These are phyloP conservation scores for Penicillium silybi DNA, from an alignment of 495 filamentous ascomycete genomes.

Conservation along the genomic window DNA sequence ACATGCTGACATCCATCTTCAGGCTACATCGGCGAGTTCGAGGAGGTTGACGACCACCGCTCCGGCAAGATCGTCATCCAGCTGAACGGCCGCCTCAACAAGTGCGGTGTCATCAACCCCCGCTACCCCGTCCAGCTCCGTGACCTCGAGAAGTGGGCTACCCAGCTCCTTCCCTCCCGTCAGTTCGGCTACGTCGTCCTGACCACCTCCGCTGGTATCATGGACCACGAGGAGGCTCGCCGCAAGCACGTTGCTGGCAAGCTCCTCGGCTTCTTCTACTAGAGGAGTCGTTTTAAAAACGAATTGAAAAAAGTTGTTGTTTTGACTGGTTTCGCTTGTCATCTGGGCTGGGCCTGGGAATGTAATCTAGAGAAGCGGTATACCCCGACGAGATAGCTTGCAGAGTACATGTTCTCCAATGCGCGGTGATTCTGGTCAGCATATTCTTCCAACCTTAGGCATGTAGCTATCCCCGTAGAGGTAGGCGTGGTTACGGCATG, in stretches of 20 bases:
- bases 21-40: constrained; percentile 99
- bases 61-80: constrained; percentile 98
- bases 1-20: constrained; percentile 63
- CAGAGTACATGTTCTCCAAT: constrained; percentile 30
- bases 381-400: constrained; percentile 24
- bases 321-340: constrained; percentile 26
- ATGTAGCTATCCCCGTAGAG: neutral
- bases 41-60: constrained; percentile 99
- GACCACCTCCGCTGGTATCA: constrained; percentile 97
- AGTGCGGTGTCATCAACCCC: constrained; percentile 97
- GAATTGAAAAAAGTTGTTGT: constrained; percentile 30
- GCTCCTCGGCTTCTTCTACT: constrained; percentile 97
- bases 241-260: constrained; percentile 97
- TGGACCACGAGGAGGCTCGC: constrained; percentile 99
- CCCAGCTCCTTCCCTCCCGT: constrained; percentile 96
- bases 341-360: constrained; percentile 27
- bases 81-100: constrained; percentile 93
- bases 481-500: no score
- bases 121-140: constrained; percentile 97
- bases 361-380: constrained; percentile 33
- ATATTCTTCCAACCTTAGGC: constrained; percentile 5
- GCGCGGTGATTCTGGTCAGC: constrained; percentile 23
- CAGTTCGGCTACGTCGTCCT: constrained; percentile 99
- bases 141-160: constrained; percentile 98
- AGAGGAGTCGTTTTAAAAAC: constrained; percentile 37